Evolutionary conservation across 176 grass and related monocot genomes (phyloP).

Genomic region (Saccharum spontaneum): DNA sequence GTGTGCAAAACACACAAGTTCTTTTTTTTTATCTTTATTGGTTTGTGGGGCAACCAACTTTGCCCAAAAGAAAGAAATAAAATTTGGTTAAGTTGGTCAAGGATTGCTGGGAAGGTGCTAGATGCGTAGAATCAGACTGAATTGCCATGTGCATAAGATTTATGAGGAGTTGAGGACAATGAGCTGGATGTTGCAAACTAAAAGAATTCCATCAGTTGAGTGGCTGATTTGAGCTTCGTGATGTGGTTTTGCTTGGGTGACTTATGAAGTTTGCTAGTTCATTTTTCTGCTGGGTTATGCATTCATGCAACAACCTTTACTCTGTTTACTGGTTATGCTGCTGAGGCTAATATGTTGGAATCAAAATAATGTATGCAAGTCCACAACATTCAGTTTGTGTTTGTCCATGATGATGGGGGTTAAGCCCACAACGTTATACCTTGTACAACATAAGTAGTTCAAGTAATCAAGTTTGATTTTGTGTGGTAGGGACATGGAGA

Average conservation of each 20-base stretch:
- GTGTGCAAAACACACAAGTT: not conserved
- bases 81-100: not conserved
- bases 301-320: not conserved
- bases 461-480: not conserved
- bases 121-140: too few species aligned
- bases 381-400: not conserved
- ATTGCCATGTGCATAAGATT: not conserved
- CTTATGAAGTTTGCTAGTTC: not conserved
- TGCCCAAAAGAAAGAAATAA: not conserved
- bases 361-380: not conserved
- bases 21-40: not conserved
- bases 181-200: not conserved
- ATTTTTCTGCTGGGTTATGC: not conserved
- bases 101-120: not conserved
- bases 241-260: constrained; percentile 4
- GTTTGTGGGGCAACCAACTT: not conserved
- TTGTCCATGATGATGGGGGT: not conserved
- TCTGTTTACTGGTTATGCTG: not conserved
- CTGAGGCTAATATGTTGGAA: not conserved
- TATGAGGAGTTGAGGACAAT: not conserved
- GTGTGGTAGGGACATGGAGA: not conserved
- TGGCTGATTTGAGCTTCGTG: not conserved
- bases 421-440: not conserved
- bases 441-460: not conserved
- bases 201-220: not conserved